Evolutionary conservation across 352 stramenopile genomes (phyloP).

Genomic region (Phytophthora macrochlamydospora): DNA sequence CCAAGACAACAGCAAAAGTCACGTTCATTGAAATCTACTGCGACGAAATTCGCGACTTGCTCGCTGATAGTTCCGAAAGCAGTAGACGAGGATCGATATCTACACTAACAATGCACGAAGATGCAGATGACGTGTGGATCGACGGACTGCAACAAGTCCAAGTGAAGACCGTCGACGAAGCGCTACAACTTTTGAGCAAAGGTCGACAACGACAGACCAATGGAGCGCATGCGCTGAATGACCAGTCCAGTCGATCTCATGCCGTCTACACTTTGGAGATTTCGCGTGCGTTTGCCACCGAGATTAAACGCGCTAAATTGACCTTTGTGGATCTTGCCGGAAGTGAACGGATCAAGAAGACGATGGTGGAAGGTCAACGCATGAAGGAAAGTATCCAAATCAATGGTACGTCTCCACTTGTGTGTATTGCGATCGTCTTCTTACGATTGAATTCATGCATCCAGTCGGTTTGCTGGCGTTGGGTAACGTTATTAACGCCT

Average conservation of each 20-base stretch:
- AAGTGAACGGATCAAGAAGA: constrained; percentile 84
- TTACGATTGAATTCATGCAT: neutral
- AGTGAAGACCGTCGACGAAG: constrained; percentile 50
- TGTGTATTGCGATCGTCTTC: neutral
- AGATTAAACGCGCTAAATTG: constrained; percentile 39
- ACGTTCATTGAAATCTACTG: constrained; percentile 97
- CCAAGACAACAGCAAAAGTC: constrained; percentile 51
- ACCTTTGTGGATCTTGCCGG: constrained; percentile 89
- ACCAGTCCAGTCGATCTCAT: constrained; percentile 86
- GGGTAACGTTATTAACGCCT: constrained; percentile 86
- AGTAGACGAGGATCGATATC: constrained; percentile 13
- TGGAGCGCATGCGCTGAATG: constrained; percentile 78
- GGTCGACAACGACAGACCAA: constrained; percentile 73
- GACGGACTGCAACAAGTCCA: constrained; percentile 72
- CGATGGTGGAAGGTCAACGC: constrained; percentile 67
- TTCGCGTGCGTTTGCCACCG: constrained; percentile 32
- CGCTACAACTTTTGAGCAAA: constrained; percentile 63
- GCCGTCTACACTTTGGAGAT: constrained; percentile 84
- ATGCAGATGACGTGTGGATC: constrained; percentile 60
- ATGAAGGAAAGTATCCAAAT: constrained; percentile 91
- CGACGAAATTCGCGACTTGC: constrained; percentile 96
- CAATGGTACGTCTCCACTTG: constrained; percentile 39
- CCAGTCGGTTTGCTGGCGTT: constrained; percentile 52
- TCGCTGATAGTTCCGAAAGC: constrained; percentile 51
- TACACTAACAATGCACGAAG: constrained; percentile 55